These are phyloP conservation scores for Pichia inconspicua DNA, from an alignment of 1,139 yeast species.

Conservation along the genomic window DNA sequence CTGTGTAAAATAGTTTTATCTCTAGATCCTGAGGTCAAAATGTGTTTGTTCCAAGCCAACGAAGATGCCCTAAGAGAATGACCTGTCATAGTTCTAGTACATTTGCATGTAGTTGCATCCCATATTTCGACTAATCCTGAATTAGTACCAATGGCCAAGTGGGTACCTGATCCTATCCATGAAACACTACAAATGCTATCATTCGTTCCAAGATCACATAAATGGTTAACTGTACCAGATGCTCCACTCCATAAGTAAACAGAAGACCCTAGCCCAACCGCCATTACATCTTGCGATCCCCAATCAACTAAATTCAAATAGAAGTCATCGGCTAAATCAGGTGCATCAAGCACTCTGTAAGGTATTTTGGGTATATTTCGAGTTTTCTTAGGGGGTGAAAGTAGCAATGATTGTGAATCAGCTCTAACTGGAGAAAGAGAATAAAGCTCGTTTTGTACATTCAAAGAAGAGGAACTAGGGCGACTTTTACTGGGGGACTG, in stretches of 20 bases:
- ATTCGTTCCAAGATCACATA: slow-evolving; percentile 57
- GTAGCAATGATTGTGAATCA: slow-evolving; percentile 70
- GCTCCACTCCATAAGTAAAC: slow-evolving; percentile 90
- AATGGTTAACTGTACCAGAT: slow-evolving; percentile 73
- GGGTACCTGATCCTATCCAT: slow-evolving; percentile 95
- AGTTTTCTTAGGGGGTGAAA: slow-evolving; percentile 76
- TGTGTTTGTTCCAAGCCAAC: slow-evolving; percentile 90
- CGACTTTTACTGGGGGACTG: slow-evolving; percentile 60
- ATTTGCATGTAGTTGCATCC: slow-evolving; percentile 83
- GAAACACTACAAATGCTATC: slow-evolving; percentile 75
- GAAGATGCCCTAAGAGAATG: slow-evolving; percentile 81
- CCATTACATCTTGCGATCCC: slow-evolving; percentile 85
- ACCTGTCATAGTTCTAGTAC: slow-evolving; percentile 88
- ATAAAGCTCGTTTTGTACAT: slow-evolving; percentile 64
- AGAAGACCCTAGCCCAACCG: slow-evolving; percentile 83
- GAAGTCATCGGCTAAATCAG: slow-evolving; percentile 89
- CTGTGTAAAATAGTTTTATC: slow-evolving; percentile 81
- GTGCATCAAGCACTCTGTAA: slow-evolving; percentile 91
- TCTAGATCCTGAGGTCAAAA: slow-evolving; percentile 78
- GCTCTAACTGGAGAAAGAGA: slow-evolving; percentile 83
- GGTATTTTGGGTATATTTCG: slow-evolving; percentile 81
- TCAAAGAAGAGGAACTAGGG: slow-evolving; percentile 50
- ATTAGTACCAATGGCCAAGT: slow-evolving; percentile 85
- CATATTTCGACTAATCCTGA: slow-evolving; percentile 87
- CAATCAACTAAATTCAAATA: slow-evolving; percentile 89